Conservation (phyloP, 2,329 filamentous ascomycete genomes). For the Botrytis aclada region DNA sequence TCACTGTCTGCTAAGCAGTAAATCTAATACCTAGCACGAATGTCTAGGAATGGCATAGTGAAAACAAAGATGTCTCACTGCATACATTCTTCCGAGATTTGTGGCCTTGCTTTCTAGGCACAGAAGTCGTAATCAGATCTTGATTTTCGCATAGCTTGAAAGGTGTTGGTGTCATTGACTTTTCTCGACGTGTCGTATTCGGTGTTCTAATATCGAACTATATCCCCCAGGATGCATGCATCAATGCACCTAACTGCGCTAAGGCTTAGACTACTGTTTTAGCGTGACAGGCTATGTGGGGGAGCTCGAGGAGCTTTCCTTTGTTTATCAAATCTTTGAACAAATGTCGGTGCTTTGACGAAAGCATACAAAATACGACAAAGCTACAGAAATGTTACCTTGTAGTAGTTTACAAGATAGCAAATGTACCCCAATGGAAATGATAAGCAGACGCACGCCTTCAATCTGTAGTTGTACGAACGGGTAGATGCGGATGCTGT, state of each 20-base stretch:
- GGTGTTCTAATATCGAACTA: background rate
- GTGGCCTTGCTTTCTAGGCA: conserved; percentile 1
- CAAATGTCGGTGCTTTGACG: background rate
- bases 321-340: conserved; percentile 8
- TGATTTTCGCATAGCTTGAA: conserved; percentile 6
- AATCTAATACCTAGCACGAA: background rate
- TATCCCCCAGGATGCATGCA: background rate
- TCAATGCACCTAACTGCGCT: background rate
- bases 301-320: background rate
- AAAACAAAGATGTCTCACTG: background rate
- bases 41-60: background rate
- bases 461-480: background rate
- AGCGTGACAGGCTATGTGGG: conserved; percentile 9
- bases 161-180: conserved; percentile 4
- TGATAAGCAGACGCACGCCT: conserved; percentile 1
- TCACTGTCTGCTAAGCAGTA: background rate
- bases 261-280: background rate
- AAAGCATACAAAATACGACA: background rate
- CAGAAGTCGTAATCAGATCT: background rate
- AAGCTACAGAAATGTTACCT: background rate
- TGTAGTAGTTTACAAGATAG: conserved; percentile 6
- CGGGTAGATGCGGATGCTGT: conserved; percentile 16
- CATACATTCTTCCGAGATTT: background rate
- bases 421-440: conserved; percentile 8
- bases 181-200: conserved; percentile 12